These are phyloP conservation scores for Phytophthora podocarpi DNA, from an alignment of 352 stramenopile species.

Conservation along the genomic window DNA sequence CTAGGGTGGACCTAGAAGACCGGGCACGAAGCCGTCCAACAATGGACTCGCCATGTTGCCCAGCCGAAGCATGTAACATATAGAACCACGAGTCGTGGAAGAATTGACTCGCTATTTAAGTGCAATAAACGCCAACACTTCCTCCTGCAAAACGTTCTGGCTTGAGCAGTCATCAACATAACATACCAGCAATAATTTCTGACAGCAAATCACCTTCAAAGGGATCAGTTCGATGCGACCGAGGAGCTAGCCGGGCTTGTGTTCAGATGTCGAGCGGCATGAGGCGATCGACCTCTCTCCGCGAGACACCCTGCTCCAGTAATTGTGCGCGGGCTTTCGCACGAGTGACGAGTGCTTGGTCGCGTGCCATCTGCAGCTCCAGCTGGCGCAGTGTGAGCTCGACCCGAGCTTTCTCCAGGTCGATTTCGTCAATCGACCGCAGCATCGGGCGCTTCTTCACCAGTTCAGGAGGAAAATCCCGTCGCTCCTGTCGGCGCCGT, in stretches of 20 bases:
- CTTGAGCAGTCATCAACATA: slow-evolving; percentile 15
- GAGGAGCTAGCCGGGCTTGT: not conserved
- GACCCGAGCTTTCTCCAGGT: slow-evolving; percentile 37
- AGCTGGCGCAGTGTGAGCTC: slow-evolving; percentile 37
- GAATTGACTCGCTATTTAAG: slow-evolving; percentile 41
- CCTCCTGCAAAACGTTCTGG: slow-evolving; percentile 14
- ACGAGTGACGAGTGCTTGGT: slow-evolving; percentile 35
- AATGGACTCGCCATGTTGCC: slow-evolving; percentile 2
- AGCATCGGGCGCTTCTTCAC: slow-evolving; percentile 22
- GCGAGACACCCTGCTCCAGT: slow-evolving; percentile 30
- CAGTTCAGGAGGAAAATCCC: not conserved
- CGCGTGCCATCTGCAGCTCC: slow-evolving; percentile 38
- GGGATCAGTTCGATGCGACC: slow-evolving; percentile 20
- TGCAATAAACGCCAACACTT: slow-evolving; percentile 34
- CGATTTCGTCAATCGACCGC: slow-evolving; percentile 29
- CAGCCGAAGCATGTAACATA: slow-evolving; percentile 28
- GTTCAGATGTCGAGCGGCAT: slow-evolving; percentile 39
- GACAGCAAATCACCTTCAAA: not conserved
- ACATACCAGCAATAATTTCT: slow-evolving; percentile 14
- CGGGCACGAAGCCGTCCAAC: not conserved
- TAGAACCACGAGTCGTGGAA: slow-evolving; percentile 24
- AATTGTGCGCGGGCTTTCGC: slow-evolving; percentile 35
- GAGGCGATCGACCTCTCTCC: slow-evolving; percentile 34
- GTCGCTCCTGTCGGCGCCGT: not conserved
- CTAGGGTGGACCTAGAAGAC: slow-evolving; percentile 26